Base-by-base conservation (phyloP, 345 rosid species). In the Hibiscus mutabilis region DNA sequence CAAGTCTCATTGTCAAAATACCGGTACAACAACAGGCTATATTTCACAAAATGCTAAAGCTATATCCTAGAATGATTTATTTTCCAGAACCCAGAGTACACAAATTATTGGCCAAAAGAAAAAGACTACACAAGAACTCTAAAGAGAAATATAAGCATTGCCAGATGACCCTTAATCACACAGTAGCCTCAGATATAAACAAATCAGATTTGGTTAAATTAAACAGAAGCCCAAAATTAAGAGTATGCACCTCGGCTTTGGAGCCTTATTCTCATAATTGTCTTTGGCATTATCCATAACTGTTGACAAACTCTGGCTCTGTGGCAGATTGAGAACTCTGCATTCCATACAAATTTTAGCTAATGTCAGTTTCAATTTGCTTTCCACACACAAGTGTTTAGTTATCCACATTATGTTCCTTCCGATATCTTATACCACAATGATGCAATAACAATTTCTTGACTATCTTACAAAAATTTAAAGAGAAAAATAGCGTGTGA, bases 241-340 rank as follows among this genome's bases (percentile, higher is more conserved):
- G 46, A 70, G 59, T 14, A 63, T 63, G 67, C 78, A 91, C 97
- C 92, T 85, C 75, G 85, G 90, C 35, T 76, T 83, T 11, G 85
- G 75, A 77, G 71, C 80, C 58, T 81, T 88, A 79, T 76, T 82
- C 72, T 74, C 85, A n/a, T n/a, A n/a, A 77, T 74, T 60, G 65
- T 79, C 84, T 25, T 29, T 72, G 65, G 79, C 49, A 71, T 81
- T n/a, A n/a, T n/a, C n/a, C n/a, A n/a, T 79, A 72, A 81, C 71
- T 63, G 78, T 81, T 75, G 81, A n/a, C n/a, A n/a, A n/a, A n/a
- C n/a, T n/a, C 74, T 76, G 91, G 73, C 69, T 64, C 65, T 91
- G 89, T 42, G 96, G 93, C 81, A 88, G 92, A 76, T 86, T 84
- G 57, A 88, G 86, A 76, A 83, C 86, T 73, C 98, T 94, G 89